Conservation (phyloP, 805 yeast genomes). For the Pichia exigua region DNA sequence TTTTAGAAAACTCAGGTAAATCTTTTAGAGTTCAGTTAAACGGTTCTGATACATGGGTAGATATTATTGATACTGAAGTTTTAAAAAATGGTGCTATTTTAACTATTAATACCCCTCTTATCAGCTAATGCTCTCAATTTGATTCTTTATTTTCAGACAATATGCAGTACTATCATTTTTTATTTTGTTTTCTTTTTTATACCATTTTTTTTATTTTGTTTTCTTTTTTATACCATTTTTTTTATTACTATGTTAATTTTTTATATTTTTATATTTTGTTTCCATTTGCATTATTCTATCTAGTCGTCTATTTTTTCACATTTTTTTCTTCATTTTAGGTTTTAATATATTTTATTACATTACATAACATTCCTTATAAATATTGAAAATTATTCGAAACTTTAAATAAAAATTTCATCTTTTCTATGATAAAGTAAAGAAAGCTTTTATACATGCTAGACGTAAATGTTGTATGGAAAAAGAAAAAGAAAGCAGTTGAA, state of each 20-base stretch:
- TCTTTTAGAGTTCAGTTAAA: slow-evolving; percentile 28
- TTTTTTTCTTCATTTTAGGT: not conserved
- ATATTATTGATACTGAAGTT: slow-evolving; percentile 29
- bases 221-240: not conserved
- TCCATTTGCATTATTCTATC: not conserved
- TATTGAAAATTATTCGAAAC: not conserved
- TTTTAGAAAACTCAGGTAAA: slow-evolving; percentile 31
- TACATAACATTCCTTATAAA: too few relatives aligned
- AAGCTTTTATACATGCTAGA: not conserved
- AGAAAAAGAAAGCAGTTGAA: not conserved
- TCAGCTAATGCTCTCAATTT: not conserved
- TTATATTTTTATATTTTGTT: not conserved
- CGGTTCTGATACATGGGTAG: slow-evolving; percentile 30
- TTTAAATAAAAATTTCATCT: not conserved
- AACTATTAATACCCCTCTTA: slow-evolving; percentile 21
- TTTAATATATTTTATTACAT: not conserved
- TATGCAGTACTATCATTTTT: not conserved
- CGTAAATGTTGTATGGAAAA: not conserved
- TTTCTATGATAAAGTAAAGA: too few relatives aligned
- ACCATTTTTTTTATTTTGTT: not conserved
- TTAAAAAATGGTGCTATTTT: slow-evolving; percentile 41
- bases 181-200: not conserved
- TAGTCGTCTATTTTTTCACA: not conserved
- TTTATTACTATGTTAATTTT: not conserved
- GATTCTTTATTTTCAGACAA: not conserved